phyloP scores from a whole-genome alignment of 2,329 filamentous ascomycete genomes.

The Paraphoma sp. region DNA sequence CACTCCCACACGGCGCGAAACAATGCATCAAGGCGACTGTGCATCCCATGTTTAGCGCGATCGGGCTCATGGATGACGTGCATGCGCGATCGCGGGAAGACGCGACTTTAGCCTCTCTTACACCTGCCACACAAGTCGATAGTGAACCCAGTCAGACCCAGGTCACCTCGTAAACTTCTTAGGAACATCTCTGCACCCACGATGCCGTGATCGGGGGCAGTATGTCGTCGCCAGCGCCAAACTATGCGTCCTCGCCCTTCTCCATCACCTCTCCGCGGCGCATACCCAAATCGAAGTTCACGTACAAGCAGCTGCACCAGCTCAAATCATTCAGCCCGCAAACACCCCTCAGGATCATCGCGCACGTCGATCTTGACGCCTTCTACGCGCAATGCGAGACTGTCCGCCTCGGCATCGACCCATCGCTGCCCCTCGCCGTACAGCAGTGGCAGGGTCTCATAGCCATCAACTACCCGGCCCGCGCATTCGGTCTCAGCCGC shows the following conservation, averaged over 20 bases:
- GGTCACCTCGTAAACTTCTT: no score
- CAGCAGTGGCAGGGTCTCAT: slow-evolving; percentile 97
- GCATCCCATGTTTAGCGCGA: slow-evolving; percentile 14
- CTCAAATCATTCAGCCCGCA: slow-evolving; percentile 73
- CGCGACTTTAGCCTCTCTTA: slow-evolving; percentile 22
- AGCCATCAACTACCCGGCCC: slow-evolving; percentile 93
- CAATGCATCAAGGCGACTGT: no score
- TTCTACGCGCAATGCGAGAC: slow-evolving; percentile 97
- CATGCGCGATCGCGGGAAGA: slow-evolving; percentile 43
- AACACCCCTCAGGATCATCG: slow-evolving; percentile 83
- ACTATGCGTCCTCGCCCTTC: slow-evolving; percentile 55
- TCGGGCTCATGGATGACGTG: slow-evolving; percentile 39
- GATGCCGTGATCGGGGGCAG: slow-evolving; percentile 19
- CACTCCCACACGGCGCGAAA: no score
- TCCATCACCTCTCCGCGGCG: slow-evolving; percentile 45
- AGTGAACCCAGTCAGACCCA: no score
- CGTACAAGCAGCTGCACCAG: slow-evolving; percentile 80
- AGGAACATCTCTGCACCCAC: background rate
- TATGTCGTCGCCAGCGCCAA: slow-evolving; percentile 59
- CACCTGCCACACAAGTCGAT: background rate
- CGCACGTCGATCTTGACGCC: slow-evolving; percentile 93
- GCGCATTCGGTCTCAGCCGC: slow-evolving; percentile 77
- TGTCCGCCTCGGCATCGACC: slow-evolving; percentile 76
- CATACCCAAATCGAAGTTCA: slow-evolving; percentile 73
- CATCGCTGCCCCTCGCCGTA: slow-evolving; percentile 84